A percentile compares a stretch with the other conserved stretches of the same genome.
Conservation (phyloP, 768 basidiomycete species). For the Phylloporus sp. region DNA sequence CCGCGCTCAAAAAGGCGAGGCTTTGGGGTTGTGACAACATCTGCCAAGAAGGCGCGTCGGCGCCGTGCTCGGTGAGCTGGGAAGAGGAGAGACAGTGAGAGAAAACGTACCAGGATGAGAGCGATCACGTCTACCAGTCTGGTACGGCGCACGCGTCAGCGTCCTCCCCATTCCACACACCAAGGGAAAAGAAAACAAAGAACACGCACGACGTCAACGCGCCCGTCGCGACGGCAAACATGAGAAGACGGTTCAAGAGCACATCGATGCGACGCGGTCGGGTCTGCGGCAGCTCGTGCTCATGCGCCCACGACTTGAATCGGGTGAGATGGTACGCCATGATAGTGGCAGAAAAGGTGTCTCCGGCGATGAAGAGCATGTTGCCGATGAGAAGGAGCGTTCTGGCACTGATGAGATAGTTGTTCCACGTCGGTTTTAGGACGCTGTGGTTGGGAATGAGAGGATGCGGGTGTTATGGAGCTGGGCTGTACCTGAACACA, state of each 20-base stretch:
- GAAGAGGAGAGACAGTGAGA: background rate
- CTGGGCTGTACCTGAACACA: conserved; percentile 14
- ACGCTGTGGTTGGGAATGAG: conserved; percentile 6
- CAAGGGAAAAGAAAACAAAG: background rate
- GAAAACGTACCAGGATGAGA: conserved; percentile 22
- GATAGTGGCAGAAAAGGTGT: conserved; percentile 15
- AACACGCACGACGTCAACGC: conserved; percentile 21
- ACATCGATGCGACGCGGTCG: conserved; percentile 15
- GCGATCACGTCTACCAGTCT: conserved; percentile 26
- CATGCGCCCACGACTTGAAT: conserved; percentile 10
- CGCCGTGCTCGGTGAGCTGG: background rate
- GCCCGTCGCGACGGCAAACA: conserved; percentile 25
- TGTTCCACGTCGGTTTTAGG: conserved; percentile 6
- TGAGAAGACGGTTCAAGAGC: conserved; percentile 21
- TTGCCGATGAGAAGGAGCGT: conserved; percentile 19
- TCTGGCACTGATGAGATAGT: background rate
- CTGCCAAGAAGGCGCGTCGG: background rate
- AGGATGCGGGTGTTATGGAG: background rate
- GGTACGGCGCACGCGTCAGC: background rate
- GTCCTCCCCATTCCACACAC: background rate
- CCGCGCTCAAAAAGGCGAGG: conserved; percentile 16
- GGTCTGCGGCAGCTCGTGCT: background rate
- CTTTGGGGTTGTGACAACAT: conserved; percentile 16
- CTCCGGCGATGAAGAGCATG: conserved; percentile 22
- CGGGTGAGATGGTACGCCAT: conserved; percentile 23